These are phyloP conservation scores for Penicillium sp. DNA, from an alignment of 2,329 filamentous ascomycete genomes.

Conservation along the genomic window DNA sequence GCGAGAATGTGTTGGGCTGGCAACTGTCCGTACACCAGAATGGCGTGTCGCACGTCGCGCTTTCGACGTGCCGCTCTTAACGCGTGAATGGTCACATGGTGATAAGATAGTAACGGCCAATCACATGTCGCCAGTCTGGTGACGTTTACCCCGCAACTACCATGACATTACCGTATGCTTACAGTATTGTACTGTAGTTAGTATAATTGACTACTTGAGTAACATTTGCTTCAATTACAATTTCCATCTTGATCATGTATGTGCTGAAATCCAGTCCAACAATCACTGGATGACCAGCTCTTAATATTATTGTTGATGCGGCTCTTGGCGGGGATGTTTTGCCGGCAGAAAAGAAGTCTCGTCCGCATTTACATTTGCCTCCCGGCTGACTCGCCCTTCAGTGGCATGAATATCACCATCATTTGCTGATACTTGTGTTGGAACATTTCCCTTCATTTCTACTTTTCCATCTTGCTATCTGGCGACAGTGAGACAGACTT, in stretches of 20 bases:
- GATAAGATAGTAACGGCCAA: conserved; percentile 21
- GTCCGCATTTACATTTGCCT: conserved; percentile 9
- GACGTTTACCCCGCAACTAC: too few relatives aligned
- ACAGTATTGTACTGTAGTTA: too few relatives aligned
- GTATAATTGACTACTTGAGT: background rate
- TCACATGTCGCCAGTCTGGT: background rate
- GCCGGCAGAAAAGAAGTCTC: conserved; percentile 20
- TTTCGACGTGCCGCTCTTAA: conserved; percentile 31
- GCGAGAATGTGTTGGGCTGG: conserved; percentile 18
- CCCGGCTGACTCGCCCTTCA: conserved; percentile 11
- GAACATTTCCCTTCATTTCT: background rate
- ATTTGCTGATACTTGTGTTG: background rate
- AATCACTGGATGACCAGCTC: too few relatives aligned
- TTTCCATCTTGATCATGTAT: too few relatives aligned
- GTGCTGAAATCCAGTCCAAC: too few relatives aligned
- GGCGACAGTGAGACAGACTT: background rate
- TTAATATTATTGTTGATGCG: background rate
- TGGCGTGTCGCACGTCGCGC: conserved; percentile 29
- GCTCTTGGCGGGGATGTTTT: conserved; percentile 8
- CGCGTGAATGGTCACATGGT: conserved; percentile 29
- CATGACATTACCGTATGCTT: too few relatives aligned
- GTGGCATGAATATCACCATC: conserved; percentile 1
- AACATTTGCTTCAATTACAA: background rate
- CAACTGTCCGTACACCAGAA: conserved; percentile 11
- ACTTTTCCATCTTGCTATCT: background rate